Conservation (phyloP, 805 yeast species). For the Saturnispora kantuleensis region DNA sequence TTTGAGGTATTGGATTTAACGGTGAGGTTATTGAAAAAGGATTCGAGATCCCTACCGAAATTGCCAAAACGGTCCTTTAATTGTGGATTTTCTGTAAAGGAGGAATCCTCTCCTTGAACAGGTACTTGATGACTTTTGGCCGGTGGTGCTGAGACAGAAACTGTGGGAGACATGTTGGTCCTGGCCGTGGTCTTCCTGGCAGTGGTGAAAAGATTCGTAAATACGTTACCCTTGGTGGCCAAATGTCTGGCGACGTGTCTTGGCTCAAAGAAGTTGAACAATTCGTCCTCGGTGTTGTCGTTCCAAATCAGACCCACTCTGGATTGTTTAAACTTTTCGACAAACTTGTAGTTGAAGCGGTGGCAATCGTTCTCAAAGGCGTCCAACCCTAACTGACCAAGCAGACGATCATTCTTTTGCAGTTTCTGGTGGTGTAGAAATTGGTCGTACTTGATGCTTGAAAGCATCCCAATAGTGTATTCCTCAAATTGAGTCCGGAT, state of each 20-base stretch:
- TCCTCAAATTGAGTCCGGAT: constrained; percentile 85
- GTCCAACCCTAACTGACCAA: constrained; percentile 16
- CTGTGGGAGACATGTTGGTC: too few species aligned
- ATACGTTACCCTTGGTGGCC: constrained; percentile 1
- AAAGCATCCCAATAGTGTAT: constrained; percentile 65
- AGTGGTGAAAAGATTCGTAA: constrained; percentile 9
- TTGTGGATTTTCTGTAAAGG: too few species aligned
- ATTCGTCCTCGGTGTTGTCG: constrained; percentile 52
- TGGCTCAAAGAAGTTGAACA: constrained; percentile 38
- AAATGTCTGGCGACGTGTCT: constrained; percentile 20
- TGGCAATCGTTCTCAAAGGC: constrained; percentile 18
- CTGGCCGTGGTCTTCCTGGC: too few species aligned
- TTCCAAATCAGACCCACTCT: constrained; percentile 47
- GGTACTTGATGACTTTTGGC: too few species aligned
- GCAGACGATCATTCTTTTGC: background rate
- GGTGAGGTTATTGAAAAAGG: background rate
- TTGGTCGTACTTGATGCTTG: constrained; percentile 60
- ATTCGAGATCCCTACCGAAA: constrained; percentile 8
- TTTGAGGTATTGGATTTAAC: background rate
- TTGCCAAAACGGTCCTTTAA: background rate
- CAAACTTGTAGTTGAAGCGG: constrained; percentile 29
- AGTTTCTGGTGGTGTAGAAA: constrained; percentile 28
- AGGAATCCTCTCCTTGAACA: too few species aligned
- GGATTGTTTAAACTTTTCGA: constrained; percentile 44
- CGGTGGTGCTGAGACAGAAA: too few species aligned